These are phyloP conservation scores for Malassezia sp. DNA, from an alignment of 1,284 basidiomycete genomes.

Conservation along the genomic window DNA sequence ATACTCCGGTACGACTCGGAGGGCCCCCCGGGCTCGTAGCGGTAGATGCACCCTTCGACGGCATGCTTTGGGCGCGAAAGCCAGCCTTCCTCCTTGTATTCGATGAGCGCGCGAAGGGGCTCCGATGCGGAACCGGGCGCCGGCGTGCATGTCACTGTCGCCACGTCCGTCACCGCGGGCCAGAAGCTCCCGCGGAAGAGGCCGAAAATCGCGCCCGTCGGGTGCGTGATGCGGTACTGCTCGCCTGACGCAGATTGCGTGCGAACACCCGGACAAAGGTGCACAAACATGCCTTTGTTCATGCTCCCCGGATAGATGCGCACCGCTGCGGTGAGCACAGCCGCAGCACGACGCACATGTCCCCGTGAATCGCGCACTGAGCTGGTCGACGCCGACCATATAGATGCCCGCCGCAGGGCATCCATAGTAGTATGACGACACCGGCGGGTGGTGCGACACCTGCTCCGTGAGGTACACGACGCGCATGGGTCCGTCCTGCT, in stretches of 20 bases:
- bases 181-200: slow-evolving; percentile 80
- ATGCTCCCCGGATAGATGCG: slow-evolving; percentile 55
- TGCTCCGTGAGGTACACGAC: slow-evolving; percentile 42
- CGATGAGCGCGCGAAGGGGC: slow-evolving; percentile 67
- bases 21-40: slow-evolving; percentile 54
- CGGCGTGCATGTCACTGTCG: slow-evolving; percentile 33
- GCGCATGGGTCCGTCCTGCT: slow-evolving; percentile 1
- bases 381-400: slow-evolving; percentile 63
- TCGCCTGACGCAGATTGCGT: slow-evolving; percentile 22
- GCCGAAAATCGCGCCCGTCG: slow-evolving; percentile 78
- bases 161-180: slow-evolving; percentile 62
- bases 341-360: too few species aligned
- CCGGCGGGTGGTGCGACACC: slow-evolving; percentile 89
- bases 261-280: slow-evolving; percentile 11
- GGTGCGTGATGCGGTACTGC: slow-evolving; percentile 65
- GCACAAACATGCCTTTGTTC: slow-evolving; percentile 63
- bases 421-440: slow-evolving; percentile 61
- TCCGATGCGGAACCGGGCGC: slow-evolving; percentile 11
- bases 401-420: slow-evolving; percentile 34
- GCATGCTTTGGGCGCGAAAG: slow-evolving; percentile 75
- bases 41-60: slow-evolving; percentile 79
- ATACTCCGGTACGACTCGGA: slow-evolving; percentile 65
- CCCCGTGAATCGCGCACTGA: slow-evolving; percentile 56
- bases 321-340: too few species aligned
- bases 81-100: slow-evolving; percentile 98